Conservation (phyloP, 129 eudicot species). For the Escallonia herrerae region DNA sequence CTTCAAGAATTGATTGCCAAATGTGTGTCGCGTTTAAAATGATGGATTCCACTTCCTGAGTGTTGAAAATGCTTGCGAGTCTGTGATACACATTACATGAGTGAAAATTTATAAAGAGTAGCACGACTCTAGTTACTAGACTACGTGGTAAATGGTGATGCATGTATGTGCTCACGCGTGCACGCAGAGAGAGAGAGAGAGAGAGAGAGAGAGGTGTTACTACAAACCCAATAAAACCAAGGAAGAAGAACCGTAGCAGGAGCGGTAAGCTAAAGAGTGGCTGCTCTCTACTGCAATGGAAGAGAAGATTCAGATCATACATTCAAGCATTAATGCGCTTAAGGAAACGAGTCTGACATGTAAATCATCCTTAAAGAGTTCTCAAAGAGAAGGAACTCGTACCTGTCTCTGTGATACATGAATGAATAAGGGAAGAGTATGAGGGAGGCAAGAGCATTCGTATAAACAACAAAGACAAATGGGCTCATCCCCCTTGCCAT, state of each 20-base stretch:
- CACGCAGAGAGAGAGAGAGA: background rate
- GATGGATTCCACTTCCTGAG: no score
- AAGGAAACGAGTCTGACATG: no score
- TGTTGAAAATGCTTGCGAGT: no score
- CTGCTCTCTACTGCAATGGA: constrained; percentile 9
- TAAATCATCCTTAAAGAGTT: no score
- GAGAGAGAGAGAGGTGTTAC: background rate
- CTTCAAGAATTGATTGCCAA: no score
- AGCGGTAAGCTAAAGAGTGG: constrained; percentile 15
- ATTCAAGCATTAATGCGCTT: no score
- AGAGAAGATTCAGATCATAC: no score
- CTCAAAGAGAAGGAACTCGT: background rate
- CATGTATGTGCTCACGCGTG: no score
- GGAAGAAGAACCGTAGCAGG: constrained; percentile 27
- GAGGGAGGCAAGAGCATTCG: constrained; percentile 39
- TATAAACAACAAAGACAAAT: constrained; percentile 46
- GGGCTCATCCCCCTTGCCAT: constrained; percentile 48
- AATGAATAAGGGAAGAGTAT: constrained; percentile 31
- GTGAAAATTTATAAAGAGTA: no score
- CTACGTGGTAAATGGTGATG: background rate
- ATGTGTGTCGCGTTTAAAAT: no score
- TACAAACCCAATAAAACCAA: constrained; percentile 43
- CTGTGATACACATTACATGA: no score
- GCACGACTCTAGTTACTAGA: no score
- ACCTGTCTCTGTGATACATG: constrained; percentile 24